These are phyloP conservation scores for Huntiella abstrusa DNA, from an alignment of 2,329 filamentous ascomycete genomes.

Conservation along the genomic window DNA sequence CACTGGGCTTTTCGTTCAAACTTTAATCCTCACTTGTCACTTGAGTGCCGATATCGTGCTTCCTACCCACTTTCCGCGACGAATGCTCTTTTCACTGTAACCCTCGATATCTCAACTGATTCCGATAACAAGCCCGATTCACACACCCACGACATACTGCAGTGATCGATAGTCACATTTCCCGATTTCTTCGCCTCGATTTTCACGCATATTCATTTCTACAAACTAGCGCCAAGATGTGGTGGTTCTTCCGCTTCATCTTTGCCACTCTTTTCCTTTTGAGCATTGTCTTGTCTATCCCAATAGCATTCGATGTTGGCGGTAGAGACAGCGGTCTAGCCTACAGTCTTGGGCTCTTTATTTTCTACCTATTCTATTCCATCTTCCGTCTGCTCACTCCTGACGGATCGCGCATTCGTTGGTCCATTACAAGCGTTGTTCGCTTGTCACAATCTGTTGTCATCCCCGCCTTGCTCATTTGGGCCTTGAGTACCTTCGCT, in stretches of 20 bases:
- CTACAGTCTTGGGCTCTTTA: constrained; percentile 74
- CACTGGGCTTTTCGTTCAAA: too few relatives aligned
- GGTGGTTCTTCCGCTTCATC: constrained; percentile 58
- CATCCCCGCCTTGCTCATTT: constrained; percentile 74
- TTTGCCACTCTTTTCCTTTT: constrained; percentile 74
- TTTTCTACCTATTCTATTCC: constrained; percentile 83
- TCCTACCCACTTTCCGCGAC: too few relatives aligned
- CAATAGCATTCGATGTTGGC: constrained; percentile 93
- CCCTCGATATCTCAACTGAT: too few relatives aligned
- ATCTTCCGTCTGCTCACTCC: constrained; percentile 62
- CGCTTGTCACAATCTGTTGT: constrained; percentile 70
- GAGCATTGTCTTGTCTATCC: constrained; percentile 86
- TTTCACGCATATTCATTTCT: not conserved
- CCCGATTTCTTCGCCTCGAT: not conserved
- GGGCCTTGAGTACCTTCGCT: constrained; percentile 88
- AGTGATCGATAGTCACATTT: not conserved
- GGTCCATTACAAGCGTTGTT: constrained; percentile 48
- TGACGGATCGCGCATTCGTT: constrained; percentile 56
- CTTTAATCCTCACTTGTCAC: too few relatives aligned
- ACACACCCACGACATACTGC: too few relatives aligned
- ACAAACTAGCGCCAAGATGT: constrained; percentile 38
- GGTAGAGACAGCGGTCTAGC: constrained; percentile 85
- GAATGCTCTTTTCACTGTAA: too few relatives aligned
- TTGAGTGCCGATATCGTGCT: too few relatives aligned
- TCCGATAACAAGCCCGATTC: too few relatives aligned